A percentile compares a stretch with the other conserved stretches of the same genome.
These are phyloP conservation scores for Puccinia coronata DNA, from an alignment of 1,284 basidiomycete species.

Conservation along the genomic window DNA sequence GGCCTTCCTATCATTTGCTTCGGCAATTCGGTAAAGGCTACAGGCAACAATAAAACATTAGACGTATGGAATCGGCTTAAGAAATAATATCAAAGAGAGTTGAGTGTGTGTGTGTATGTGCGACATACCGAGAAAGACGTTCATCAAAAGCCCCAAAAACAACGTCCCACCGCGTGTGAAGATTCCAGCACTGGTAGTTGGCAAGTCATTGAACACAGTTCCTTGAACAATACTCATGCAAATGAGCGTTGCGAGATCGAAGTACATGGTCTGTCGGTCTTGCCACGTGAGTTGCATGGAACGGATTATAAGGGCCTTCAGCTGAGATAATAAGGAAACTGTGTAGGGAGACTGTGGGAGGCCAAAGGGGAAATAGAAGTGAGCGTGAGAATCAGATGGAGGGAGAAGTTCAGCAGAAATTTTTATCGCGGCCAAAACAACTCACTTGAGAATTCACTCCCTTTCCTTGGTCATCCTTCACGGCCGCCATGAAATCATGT, in stretches of 20 bases:
- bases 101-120: background rate
- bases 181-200: slow-evolving; percentile 72
- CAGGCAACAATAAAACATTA: slow-evolving; percentile 61
- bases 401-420: slow-evolving; percentile 53
- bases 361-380: slow-evolving; percentile 50
- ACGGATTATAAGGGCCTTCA: slow-evolving; percentile 59
- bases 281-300: slow-evolving; percentile 55
- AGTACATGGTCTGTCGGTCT: slow-evolving; percentile 52
- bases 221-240: slow-evolving; percentile 74
- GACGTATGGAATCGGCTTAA: too few species aligned
- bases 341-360: slow-evolving; percentile 79
- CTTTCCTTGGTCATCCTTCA: slow-evolving; percentile 35
- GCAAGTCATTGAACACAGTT: slow-evolving; percentile 65
- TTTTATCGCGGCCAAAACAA: background rate
- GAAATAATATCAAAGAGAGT: background rate
- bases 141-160: slow-evolving; percentile 63
- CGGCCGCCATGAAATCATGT: slow-evolving; percentile 33
- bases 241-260: slow-evolving; percentile 56
- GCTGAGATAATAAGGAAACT: slow-evolving; percentile 73
- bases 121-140: slow-evolving; percentile 50
- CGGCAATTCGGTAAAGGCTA: slow-evolving; percentile 65
- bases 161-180: slow-evolving; percentile 85
- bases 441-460: background rate
- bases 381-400: slow-evolving; percentile 51
- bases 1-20: slow-evolving; percentile 66